Evolutionary conservation across 2,329 filamentous ascomycete species (phyloP), one percentile per base, ranked within the genome.

Genomic region (Fusarium brachygibbosum): DNA sequence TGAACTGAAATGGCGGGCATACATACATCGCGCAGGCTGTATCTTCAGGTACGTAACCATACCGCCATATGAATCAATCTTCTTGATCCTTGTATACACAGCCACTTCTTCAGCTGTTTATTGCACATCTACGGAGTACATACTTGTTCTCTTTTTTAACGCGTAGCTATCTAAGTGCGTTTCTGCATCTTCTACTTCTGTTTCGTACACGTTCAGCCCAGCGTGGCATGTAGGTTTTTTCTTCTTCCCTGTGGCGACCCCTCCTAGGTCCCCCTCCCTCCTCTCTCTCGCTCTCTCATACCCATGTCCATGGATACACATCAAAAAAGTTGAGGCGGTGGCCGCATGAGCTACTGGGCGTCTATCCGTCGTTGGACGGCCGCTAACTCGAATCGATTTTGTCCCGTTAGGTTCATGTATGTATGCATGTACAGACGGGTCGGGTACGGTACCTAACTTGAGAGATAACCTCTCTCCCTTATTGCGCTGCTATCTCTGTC

Each of bases 311-410:
- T 60, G 38, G 58, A 44, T 56, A 58, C 60, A 25, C 40, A 42
- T 42, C 40, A 62, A 62, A 62, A 62, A 62, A 55, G 55, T 69
- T 66, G 60, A 69, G 66, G 66, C 65, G 66, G 56, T 65, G 55
- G 65, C 52, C 61, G 66, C 60, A 69, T 69, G 56, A 55, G 61
- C 61, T 69, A 45, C 46, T 65, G 29, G 50, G 56, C 66, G 56
- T 54, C 61, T 61, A 69, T 69, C 66, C 66, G 56, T 69, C 61
- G 66, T 55, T 52, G 56, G 66, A 69, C 66, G 66, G 61, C 66
- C 66, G 61, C 66, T 69, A 69, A 38, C 48, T 50, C 32, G 56
- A 66, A 58, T 56, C 14, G 48, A 34, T 55, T 38, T 32, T 58
- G 48, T 50, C 37, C 35, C 50, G 51, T 46, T 46, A 29, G 42